Base-by-base conservation (phyloP, 1,139 yeast species). In the Hyphopichia burtonii region DNA sequence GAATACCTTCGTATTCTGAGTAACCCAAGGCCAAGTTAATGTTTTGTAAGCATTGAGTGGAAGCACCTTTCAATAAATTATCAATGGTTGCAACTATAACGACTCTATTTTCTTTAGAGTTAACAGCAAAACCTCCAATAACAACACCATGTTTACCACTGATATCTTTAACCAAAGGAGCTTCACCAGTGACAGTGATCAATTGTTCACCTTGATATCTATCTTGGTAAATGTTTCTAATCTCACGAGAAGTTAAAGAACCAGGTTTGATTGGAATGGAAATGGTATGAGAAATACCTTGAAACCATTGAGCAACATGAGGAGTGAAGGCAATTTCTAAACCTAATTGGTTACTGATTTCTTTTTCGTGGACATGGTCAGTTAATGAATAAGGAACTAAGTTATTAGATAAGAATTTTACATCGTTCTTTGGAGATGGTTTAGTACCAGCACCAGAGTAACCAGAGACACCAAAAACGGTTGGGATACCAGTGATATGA, bases 361-460 rank as follows among this genome's bases (percentile, higher is more conserved):
- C 99, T 47, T 83, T 81, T 74, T 93, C 99, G 60, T 93, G 99
- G 47, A 93, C 83, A 65, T 93, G 99, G 63, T 93, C 96, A 17
- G 99, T 94, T 57, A 94, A 76, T 2, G 97, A 83, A 70, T 93
- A 93, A 44, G 99, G 99, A 58, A 93, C 87, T 62, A 94, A 73
- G 69, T 93, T 93, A 69, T 94, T 81, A 48, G 74, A 65, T 58
- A 93, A 75, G 56, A 82, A 74, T 46, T 80, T 75, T 42, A 86
- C 71, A 61, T 93, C 98, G 62, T 93, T 94, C 72, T 90, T 90
- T 46, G 96, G 96, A 7, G 96, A 87, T 44, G 99, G 99, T 68
- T 94, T 93, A 41, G 99, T 91, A 50, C 99, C 99, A 15, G 99
- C 99, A 45, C 99, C 99, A 17, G 99, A 91, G 65, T 93, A 93